Base-by-base conservation (phyloP, 257 asterid species). In the Striga asiatica region DNA sequence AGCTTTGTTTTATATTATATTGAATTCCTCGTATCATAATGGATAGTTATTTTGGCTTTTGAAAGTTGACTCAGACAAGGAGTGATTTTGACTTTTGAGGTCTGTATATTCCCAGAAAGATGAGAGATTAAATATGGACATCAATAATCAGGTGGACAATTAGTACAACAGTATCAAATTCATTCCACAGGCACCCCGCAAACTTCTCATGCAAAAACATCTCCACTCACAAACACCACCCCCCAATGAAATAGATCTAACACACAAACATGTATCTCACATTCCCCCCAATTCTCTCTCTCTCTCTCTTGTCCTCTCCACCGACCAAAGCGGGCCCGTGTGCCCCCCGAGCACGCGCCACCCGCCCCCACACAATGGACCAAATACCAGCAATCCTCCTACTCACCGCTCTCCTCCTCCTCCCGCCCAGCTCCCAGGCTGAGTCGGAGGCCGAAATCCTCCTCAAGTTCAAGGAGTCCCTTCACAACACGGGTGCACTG, bases 321-420 rank as follows among this genome's bases (percentile, higher is more conserved):
- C 11, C 24, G 24, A 16, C 2, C 23, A 2, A 49, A 32, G n/a
- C n/a, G n/a, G 75, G 71, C 76, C 79, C 73, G 32, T 38, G 50
- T 61, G 61, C 61, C 79, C 80, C 65, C 77, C 83, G 8, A 67
- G 84, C 78, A 81, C 81, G 88, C 74, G 52, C 77, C 71, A 10
- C 66, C 58, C 0, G 49, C 13, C 35, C 53, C 29, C 61, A 5
- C 10, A 53, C 66, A 13, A 72, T 80, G 81, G 68, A 79, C 54
- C 8, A 17, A 11, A 54, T 25, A 17, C 46, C 42, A 50, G 6
- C 21, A 32, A 1, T 57, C 2, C 54, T 47, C 56, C 41, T 43
- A 43, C 50, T 43, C 32, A 10, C 58, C 7, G 51, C 20, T 2
- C 4, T 54, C 20, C 14, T 47, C 23, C 32, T 62, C 6, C 14